Base-by-base conservation (phyloP, 768 basidiomycete species). In the Sarcodon aspratus region DNA sequence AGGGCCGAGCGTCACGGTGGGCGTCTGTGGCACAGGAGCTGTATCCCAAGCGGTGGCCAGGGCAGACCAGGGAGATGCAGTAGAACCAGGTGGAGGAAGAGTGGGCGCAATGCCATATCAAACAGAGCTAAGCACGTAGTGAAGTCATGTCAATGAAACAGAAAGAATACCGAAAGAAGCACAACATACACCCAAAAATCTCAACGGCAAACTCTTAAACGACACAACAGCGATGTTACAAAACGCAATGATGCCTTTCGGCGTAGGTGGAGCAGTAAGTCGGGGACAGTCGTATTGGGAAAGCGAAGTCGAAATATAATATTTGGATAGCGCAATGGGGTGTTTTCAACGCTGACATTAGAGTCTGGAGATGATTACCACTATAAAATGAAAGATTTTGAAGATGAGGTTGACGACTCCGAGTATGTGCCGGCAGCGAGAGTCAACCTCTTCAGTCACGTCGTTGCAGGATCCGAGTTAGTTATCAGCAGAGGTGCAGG, bases 231-330 rank as follows among this genome's bases (percentile, higher is more conserved):
- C 77, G 48, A 99, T 96, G 63, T 98, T 98, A 68, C 88, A 94
- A 61, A 98, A 92, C 0, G 85, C 80, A 47, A 98, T 91, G 49
- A 98, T 80, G 12, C 95, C 95, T 61, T 95, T 95, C 0, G 95
- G 94, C 0, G 91, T 95, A 2, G 84, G 76, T 1, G 89, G 82
- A 7, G 87, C 1, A 96, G 93, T 3, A 99, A 76, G 60, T 99
- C 96, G 3, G 97, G 71, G 1, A 95, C 96, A 6, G 95, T 92
- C n/a, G n/a, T n/a, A n/a, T n/a, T n/a, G n/a, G n/a, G n/a, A n/a
- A n/a, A n/a, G n/a, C n/a, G n/a, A n/a, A n/a, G n/a, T n/a, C n/a
- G n/a, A n/a, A n/a, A n/a, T n/a, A n/a, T n/a, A n/a, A n/a, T n/a
- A n/a, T n/a, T n/a, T n/a, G n/a, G n/a, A n/a, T n/a, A n/a, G n/a